A percentile compares a stretch with the other conserved stretches of the same genome.
Conservation (phyloP, 768 basidiomycete species). For the Panaeolus papilionaceus region DNA sequence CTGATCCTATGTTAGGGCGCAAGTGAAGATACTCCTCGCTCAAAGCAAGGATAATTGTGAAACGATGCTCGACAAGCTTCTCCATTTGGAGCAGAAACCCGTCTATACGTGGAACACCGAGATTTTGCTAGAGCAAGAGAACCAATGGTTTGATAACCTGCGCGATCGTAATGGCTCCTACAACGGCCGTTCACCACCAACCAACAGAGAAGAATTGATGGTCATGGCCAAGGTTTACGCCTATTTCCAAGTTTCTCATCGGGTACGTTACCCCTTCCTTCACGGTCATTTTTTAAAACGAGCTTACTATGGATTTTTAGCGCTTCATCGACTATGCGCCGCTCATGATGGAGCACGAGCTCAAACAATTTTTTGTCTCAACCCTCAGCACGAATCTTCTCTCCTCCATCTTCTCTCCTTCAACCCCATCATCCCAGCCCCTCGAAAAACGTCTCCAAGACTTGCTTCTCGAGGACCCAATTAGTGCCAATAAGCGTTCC, state of each 20-base stretch:
- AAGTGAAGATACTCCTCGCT: background rate
- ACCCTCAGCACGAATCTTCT: constrained; percentile 43
- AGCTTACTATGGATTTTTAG: constrained; percentile 34
- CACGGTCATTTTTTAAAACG: background rate
- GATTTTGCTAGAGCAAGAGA: constrained; percentile 23
- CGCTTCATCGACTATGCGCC: constrained; percentile 63
- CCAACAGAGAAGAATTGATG: constrained; percentile 45
- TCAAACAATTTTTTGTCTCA: constrained; percentile 46
- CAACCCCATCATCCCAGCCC: constrained; percentile 1
- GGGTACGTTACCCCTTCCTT: constrained; percentile 39
- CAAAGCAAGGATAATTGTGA: constrained; percentile 6
- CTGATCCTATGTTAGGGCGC: background rate
- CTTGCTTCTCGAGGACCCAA: constrained; percentile 49
- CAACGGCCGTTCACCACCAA: background rate
- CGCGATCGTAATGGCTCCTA: constrained; percentile 5
- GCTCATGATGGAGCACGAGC: constrained; percentile 49
- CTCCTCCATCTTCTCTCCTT: constrained; percentile 26
- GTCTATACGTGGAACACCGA: constrained; percentile 41
- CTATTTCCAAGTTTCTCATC: constrained; percentile 60
- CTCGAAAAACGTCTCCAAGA: constrained; percentile 27
- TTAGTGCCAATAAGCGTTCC: constrained; percentile 23
- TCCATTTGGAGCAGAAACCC: constrained; percentile 45
- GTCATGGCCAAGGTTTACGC: constrained; percentile 63
- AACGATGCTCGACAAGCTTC: constrained; percentile 36
- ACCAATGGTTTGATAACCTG: constrained; percentile 26